These are phyloP conservation scores for Cryomyces minteri DNA, from an alignment of 495 filamentous ascomycete genomes.

Conservation along the genomic window DNA sequence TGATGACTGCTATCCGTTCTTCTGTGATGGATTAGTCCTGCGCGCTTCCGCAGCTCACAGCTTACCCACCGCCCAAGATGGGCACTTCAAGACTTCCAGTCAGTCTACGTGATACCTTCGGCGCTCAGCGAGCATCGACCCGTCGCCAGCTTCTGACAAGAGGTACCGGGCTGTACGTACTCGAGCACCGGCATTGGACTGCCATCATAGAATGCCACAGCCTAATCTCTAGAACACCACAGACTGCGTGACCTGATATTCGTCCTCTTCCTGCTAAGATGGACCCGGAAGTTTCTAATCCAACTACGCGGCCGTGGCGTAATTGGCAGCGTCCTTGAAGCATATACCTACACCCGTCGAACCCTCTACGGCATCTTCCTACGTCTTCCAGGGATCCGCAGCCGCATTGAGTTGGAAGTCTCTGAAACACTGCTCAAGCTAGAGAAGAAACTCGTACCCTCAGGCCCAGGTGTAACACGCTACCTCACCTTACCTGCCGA, in stretches of 20 bases:
- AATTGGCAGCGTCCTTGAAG: slow-evolving; percentile 54
- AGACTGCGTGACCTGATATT: slow-evolving; percentile 70
- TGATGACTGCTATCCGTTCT: too few relatives aligned
- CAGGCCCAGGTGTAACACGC: slow-evolving; percentile 49
- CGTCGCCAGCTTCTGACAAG: slow-evolving; percentile 3
- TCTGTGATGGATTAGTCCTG: too few relatives aligned
- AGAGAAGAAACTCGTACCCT: slow-evolving; percentile 61
- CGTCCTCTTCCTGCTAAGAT: slow-evolving; percentile 73
- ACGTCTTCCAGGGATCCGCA: slow-evolving; percentile 63
- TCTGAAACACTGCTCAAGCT: slow-evolving; percentile 55
- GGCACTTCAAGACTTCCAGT: slow-evolving; percentile 49
- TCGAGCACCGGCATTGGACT: too few relatives aligned
- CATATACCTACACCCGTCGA: slow-evolving; percentile 49
- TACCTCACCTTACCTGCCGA: slow-evolving; percentile 68
- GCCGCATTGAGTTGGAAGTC: slow-evolving; percentile 66
- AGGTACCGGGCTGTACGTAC: too few relatives aligned
- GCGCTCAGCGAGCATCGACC: slow-evolving; percentile 30
- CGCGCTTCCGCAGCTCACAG: too few relatives aligned
- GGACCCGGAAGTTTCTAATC: slow-evolving; percentile 61
- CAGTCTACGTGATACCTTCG: slow-evolving; percentile 44
- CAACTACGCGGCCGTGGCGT: slow-evolving; percentile 79
- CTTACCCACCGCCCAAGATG: not conserved
- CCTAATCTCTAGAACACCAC: not conserved
- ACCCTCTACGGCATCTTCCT: slow-evolving; percentile 74
- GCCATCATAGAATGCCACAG: too few relatives aligned